phyloP scores from a whole-genome alignment of 768 basidiomycete species.

The Suillus brevipes region DNA sequence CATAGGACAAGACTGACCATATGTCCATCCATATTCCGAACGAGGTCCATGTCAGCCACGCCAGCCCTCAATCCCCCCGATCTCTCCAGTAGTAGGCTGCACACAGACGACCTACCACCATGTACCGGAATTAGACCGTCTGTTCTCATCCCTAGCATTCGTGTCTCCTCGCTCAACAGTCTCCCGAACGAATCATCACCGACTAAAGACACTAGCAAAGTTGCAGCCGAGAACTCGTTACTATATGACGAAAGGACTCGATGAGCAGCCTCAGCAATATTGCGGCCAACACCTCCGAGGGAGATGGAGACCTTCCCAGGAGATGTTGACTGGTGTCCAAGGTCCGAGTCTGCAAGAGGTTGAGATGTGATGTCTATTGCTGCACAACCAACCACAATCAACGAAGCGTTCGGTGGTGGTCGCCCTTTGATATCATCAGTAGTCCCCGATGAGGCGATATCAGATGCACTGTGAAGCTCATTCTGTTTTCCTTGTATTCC shows the following conservation, averaged over 20 bases:
- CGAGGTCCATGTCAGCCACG: conserved; percentile 88
- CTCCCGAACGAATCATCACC: conserved; percentile 78
- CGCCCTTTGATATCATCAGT: neutral
- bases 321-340: conserved; percentile 66
- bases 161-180: conserved; percentile 58
- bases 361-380: conserved; percentile 86
- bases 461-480: neutral
- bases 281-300: conserved; percentile 91
- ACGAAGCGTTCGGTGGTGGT: conserved; percentile 22
- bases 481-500: conserved; percentile 1
- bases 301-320: conserved; percentile 75
- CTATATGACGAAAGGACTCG: conserved; percentile 48
- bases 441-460: neutral
- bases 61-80: conserved; percentile 77
- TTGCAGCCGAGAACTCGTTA: conserved; percentile 27
- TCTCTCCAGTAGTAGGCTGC: conserved; percentile 80
- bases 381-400: conserved; percentile 81
- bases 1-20: conserved; percentile 34
- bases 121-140: conserved; percentile 66
- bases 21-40: conserved; percentile 45
- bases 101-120: conserved; percentile 67
- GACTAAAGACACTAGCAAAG: conserved; percentile 72
- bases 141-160: conserved; percentile 68
- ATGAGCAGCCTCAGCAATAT: conserved; percentile 89
- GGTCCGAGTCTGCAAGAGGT: conserved; percentile 32